Evolutionary conservation across 2,329 filamentous ascomycete genomes (phyloP), one percentile per base, ranked within the genome.

Genomic region (Cladophialophora exuberans): DNA sequence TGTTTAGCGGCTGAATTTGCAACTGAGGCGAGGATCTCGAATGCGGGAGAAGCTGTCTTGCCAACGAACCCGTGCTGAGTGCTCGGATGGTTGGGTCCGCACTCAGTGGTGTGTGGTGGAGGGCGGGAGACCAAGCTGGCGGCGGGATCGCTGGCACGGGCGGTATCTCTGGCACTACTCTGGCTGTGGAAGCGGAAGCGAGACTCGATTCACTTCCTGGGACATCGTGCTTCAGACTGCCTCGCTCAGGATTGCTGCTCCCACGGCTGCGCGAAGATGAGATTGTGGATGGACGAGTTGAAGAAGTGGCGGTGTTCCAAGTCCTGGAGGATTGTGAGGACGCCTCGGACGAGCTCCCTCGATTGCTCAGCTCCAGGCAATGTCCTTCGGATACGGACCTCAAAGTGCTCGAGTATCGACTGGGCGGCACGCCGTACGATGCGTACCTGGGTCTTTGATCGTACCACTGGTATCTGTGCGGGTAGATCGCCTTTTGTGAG

Each of bases 71-170:
- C 2, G 51, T 60, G 23, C 54, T 60, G 25, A 57, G 23, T 23
- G 59, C 59, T 17, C 50, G 52, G 31, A 61, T 58, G 3, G 49
- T 54, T n/a, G 59, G 59, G 49, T 61, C 59, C 2, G 59, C 46
- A 23, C 59, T 61, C 13, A 61, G 33, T 6, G 59, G 59, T 13
- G 59, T 50, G 46, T 61, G 59, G 1, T 56, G 44, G 11, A 61
- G 42, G 15, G 59, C 30, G 1, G 59, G 56, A 10, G 56, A 56
- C 55, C 59, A 61, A 3, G 52, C 46, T 18, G 59, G 56, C 7
- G 59, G 33, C 4, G 56, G 59, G n/a, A 33, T 17, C 9, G 48
- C 20, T 1, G 59, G 56, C 17, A 59, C 52, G 2, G 56, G 45
- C 30, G 28, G 39, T 2, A 44, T 13, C 17, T 46, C 38, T 5